phyloP scores from a whole-genome alignment of 2,329 filamentous ascomycete genomes.

The Bipolaris oryzae region DNA sequence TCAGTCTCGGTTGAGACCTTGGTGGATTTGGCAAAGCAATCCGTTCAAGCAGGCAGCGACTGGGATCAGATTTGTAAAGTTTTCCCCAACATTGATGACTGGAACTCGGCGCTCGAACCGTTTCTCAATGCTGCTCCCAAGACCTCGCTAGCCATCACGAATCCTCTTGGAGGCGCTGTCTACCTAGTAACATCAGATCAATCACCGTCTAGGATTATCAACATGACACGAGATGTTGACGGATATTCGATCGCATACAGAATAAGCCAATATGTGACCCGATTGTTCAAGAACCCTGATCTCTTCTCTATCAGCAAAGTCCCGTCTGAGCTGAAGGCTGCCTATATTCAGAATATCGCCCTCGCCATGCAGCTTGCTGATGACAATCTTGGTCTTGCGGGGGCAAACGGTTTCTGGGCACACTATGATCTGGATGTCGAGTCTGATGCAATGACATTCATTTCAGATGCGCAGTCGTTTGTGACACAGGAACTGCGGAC shows the following conservation, averaged over 20 bases:
- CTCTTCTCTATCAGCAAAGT: conserved; percentile 43
- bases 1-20: conserved; percentile 61
- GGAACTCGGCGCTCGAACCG: conserved; percentile 66
- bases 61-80: conserved; percentile 54
- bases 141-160: conserved; percentile 74
- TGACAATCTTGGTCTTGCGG: conserved; percentile 64
- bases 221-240: conserved; percentile 65
- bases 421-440: conserved; percentile 56
- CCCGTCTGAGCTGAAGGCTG: conserved; percentile 23
- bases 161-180: conserved; percentile 71
- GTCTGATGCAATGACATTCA: conserved; percentile 59
- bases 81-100: conserved; percentile 68
- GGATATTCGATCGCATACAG: conserved; percentile 76
- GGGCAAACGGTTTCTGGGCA: conserved; percentile 61
- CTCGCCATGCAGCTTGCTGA: conserved; percentile 63
- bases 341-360: conserved; percentile 57
- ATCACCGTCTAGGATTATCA: conserved; percentile 27
- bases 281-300: conserved; percentile 59
- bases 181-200: conserved; percentile 60
- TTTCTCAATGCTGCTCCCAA: conserved; percentile 63
- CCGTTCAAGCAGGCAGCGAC: conserved; percentile 45
- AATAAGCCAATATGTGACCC: conserved; percentile 73
- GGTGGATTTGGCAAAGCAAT: conserved; percentile 59
- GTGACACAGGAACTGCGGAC: conserved; percentile 52
- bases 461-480: conserved; percentile 57